Evolutionary conservation across 2,329 filamentous ascomycete species (phyloP).

Genomic region (Emydomyces testavorans): DNA sequence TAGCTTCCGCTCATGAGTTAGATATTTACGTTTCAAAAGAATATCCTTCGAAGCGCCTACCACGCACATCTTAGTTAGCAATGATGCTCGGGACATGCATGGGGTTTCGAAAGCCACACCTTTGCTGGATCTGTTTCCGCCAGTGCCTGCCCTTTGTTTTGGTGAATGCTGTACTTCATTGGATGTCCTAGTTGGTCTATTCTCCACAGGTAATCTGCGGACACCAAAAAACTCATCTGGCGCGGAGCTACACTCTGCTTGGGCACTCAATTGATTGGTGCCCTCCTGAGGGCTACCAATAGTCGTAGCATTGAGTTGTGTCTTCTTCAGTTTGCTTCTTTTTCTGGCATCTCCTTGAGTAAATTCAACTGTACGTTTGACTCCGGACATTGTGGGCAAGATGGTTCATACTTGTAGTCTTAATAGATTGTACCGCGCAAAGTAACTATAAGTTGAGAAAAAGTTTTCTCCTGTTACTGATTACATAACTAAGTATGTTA

Average conservation of each 20-base stretch:
- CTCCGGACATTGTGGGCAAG: conserved; percentile 27
- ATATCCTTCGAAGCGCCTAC: conserved; percentile 68
- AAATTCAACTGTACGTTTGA: conserved; percentile 32
- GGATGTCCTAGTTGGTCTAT: neutral
- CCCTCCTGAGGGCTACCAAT: neutral
- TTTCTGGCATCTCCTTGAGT: conserved; percentile 32
- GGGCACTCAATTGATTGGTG: neutral
- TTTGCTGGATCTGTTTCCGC: conserved; percentile 15
- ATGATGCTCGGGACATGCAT: neutral
- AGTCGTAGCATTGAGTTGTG: too few species aligned
- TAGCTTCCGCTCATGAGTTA: conserved; percentile 78
- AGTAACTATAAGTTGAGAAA: too few species aligned
- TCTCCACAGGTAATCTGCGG: neutral
- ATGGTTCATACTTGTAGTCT: conserved; percentile 9
- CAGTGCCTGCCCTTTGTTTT: conserved; percentile 10
- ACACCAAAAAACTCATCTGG: neutral
- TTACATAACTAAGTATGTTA: too few species aligned
- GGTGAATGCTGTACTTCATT: conserved; percentile 1
- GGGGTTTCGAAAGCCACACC: conserved; percentile 19
- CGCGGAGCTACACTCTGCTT: neutral
- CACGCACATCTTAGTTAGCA: conserved; percentile 5
- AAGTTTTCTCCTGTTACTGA: too few species aligned
- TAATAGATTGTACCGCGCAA: neutral
- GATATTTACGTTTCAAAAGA: conserved; percentile 82
- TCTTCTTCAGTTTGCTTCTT: conserved; percentile 29